Evolutionary conservation across 768 basidiomycete genomes (phyloP), one percentile per base, ranked within the genome.

Genomic region (Pilatotrama ljubarskyi): DNA sequence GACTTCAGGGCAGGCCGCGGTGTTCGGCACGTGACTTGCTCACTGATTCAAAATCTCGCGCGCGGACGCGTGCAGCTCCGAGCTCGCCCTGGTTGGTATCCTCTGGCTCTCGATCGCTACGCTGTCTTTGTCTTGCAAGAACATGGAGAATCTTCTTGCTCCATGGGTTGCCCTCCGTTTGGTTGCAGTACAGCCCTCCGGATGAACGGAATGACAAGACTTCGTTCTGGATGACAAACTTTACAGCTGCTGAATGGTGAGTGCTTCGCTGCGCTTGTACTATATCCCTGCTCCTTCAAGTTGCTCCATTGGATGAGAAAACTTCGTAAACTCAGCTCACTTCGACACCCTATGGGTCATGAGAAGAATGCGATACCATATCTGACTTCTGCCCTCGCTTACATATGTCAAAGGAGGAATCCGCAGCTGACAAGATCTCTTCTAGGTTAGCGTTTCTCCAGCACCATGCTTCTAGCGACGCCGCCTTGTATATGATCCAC

Each of bases 311-410:
- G 77, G 55, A 68, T 65, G 49, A 77, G 37, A 71, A 22, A 49
- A 55, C 38, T 66, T 73, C 71, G 72, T 71, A 59, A 79, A 83
- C 83, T 84, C 83, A 84, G 83, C 83, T 84, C 83, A 84, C 83
- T 83, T 84, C 83, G 83, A 84, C 51, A 77, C 78, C 71, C 58
- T 53, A 20, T 66, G 64, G 80, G 75, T 73, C 62, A 79, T 80
- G 83, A 84, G 83, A 84, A 80, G 74, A 82, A 80, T 54, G 65
- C 78, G 77, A 73, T 73, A 71, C 60, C 58, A 60, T 70, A 64
- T 64, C 73, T 83, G 81, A 83, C 53, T 57, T 40, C 50, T 51
- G 57, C 5, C 25, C 62, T 53, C 37, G 61, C 35, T 52, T 29
- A 22, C 9, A 20, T 26, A 32, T 37, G 18, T 4, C 25, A 9